Evolutionary conservation across 192 early-diverging fungal species (phyloP).

Genomic region (Entomortierella chlamydospora): DNA sequence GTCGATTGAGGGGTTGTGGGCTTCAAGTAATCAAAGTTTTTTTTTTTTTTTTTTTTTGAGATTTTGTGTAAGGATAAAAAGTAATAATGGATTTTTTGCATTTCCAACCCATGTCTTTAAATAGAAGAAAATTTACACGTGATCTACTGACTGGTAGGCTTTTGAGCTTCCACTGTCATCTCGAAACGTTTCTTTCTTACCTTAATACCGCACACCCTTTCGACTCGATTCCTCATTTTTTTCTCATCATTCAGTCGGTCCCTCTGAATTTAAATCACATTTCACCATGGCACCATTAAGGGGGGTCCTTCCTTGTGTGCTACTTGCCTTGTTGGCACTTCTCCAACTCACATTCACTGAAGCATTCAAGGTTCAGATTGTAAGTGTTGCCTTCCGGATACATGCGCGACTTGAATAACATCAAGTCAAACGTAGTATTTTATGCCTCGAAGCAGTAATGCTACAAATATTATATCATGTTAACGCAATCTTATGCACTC

Average conservation of each 20-base stretch:
- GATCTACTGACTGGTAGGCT: too few species aligned
- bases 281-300: slow-evolving; percentile 27
- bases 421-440: too few species aligned
- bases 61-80: not conserved
- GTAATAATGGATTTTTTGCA: too few species aligned
- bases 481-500: not conserved
- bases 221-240: not conserved
- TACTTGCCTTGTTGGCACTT: slow-evolving; percentile 14
- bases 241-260: not conserved
- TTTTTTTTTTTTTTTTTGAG: slow-evolving; percentile 3
- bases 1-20: too few species aligned
- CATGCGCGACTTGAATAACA: not conserved
- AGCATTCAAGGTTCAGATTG: slow-evolving; percentile 33
- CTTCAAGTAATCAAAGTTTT: not conserved
- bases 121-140: too few species aligned
- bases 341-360: slow-evolving; percentile 30
- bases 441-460: too few species aligned
- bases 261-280: not conserved
- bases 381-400: slow-evolving; percentile 6
- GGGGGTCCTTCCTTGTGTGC: slow-evolving; percentile 10
- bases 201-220: too few species aligned
- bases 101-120: too few species aligned
- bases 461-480: too few species aligned
- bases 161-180: too few species aligned
- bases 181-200: too few species aligned